Percentiles rank a stretch among this genome's conserved stretches.
phyloP scores from a whole-genome alignment of 371 early-diverging fungal species.

The Mortierella sp. region DNA sequence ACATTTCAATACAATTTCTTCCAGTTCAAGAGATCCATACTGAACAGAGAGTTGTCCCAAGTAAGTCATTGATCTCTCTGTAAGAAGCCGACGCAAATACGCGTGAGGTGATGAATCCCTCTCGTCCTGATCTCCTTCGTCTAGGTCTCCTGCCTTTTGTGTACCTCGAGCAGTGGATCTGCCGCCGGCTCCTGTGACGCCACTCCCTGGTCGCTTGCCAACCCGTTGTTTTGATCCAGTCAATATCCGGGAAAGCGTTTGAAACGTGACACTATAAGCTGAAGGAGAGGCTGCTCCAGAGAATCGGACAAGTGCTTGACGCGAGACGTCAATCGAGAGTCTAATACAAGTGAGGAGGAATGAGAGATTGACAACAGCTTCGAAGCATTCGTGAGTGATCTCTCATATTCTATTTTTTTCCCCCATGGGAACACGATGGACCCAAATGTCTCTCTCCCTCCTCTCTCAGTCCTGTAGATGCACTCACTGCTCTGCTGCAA shows the following conservation, averaged over 20 bases:
- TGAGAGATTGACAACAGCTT: neutral
- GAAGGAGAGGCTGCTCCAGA: conserved; percentile 27
- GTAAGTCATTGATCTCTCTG: conserved; percentile 10
- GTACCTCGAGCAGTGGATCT: too few species aligned
- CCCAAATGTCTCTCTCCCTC: too few species aligned
- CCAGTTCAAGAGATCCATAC: conserved; percentile 47
- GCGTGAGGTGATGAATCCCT: conserved; percentile 5
- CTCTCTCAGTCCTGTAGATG: neutral
- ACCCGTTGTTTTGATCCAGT: conserved; percentile 2
- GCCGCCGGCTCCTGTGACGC: too few species aligned
- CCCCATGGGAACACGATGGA: too few species aligned
- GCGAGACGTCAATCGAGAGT: conserved; percentile 36
- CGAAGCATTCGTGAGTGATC: neutral
- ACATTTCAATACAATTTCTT: conserved; percentile 28
- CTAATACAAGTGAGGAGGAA: conserved; percentile 9
- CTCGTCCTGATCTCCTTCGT: too few species aligned
- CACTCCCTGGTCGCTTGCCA: too few species aligned
- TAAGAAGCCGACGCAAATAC: conserved; percentile 10
- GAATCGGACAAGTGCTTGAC: conserved; percentile 31
- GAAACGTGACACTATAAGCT: conserved; percentile 25
- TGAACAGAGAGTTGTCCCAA: conserved; percentile 36
- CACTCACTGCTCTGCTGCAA: conserved; percentile 44
- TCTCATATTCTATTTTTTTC: neutral
- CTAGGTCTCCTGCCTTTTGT: too few species aligned
- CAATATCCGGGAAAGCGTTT: conserved; percentile 23